These are phyloP conservation scores for Annulohypoxylon truncatum DNA, from an alignment of 2,329 filamentous ascomycete species.

Conservation along the genomic window DNA sequence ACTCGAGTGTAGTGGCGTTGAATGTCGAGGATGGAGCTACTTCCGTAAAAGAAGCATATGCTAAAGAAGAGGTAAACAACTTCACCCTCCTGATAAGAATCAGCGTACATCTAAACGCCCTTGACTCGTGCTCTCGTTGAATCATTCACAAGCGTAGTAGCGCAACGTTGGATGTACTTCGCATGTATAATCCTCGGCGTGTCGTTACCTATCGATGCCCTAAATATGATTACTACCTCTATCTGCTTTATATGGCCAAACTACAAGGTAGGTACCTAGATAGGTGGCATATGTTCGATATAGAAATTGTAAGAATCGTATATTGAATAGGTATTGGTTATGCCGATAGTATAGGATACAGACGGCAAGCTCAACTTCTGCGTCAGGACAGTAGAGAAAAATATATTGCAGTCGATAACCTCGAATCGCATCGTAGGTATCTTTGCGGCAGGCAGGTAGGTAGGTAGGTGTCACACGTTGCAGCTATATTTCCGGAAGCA, in stretches of 20 bases:
- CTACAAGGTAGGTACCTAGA: too few relatives aligned
- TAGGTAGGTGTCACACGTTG: not conserved
- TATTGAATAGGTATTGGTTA: not conserved
- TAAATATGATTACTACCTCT: slow-evolving; percentile 1
- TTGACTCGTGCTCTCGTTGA: not conserved
- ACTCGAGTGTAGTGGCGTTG: not conserved
- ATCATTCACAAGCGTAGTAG: not conserved
- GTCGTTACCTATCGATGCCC: not conserved
- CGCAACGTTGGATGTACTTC: not conserved
- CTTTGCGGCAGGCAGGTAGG: not conserved
- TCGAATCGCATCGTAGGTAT: too few relatives aligned
- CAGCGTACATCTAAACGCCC: not conserved
- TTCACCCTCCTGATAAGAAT: too few relatives aligned
- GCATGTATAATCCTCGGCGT: not conserved
- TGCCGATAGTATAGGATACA: too few relatives aligned
- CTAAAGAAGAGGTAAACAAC: too few relatives aligned
- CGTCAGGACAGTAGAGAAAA: not conserved
- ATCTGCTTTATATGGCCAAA: not conserved
- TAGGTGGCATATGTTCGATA: not conserved
- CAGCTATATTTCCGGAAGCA: too few relatives aligned
- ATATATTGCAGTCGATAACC: not conserved
- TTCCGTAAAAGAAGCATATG: not conserved
- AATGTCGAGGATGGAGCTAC: too few relatives aligned
- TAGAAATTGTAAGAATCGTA: not conserved
- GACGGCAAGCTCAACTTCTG: not conserved